phyloP scores from a whole-genome alignment of 192 early-diverging fungal species.

The Phycomyces blakesleeanus region DNA sequence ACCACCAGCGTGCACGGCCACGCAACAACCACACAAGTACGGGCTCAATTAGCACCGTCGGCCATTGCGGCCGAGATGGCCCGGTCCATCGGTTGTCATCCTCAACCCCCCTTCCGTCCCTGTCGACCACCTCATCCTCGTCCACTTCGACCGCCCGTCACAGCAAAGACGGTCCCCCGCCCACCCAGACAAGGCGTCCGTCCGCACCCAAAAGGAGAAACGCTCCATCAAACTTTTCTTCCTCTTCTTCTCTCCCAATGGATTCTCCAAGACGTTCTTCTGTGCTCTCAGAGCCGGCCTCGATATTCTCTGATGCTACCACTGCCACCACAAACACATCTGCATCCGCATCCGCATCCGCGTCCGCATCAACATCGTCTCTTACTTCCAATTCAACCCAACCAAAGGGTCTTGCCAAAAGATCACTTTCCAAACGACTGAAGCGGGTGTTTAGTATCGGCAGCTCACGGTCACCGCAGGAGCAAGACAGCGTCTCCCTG shows the following conservation, averaged over 20 bases:
- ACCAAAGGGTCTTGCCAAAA: constrained; percentile 25
- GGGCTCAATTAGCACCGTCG: too few species aligned
- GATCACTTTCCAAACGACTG: constrained; percentile 27
- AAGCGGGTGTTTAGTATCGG: constrained; percentile 33
- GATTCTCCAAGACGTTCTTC: neutral
- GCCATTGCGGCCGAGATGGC: too few species aligned
- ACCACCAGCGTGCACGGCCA: neutral
- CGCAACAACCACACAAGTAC: neutral
- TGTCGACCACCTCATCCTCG: neutral
- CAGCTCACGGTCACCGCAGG: constrained; percentile 10
- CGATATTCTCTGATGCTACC: constrained; percentile 9
- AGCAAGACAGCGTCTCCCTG: neutral
- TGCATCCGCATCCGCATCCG: too few species aligned
- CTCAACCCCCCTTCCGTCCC: constrained; percentile 7
- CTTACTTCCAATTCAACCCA: constrained; percentile 20
- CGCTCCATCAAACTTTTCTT: neutral
- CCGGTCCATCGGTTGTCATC: neutral
- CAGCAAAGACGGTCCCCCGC: neutral
- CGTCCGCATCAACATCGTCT: constrained; percentile 3
- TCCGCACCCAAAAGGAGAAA: neutral
- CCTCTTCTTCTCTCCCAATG: neutral
- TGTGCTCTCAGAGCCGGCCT: neutral
- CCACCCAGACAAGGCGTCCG: neutral
- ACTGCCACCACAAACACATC: too few species aligned
- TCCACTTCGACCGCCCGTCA: neutral